These are phyloP conservation scores for Cicer judaicum DNA, from an alignment of 306 rosid genomes.

Conservation along the genomic window DNA sequence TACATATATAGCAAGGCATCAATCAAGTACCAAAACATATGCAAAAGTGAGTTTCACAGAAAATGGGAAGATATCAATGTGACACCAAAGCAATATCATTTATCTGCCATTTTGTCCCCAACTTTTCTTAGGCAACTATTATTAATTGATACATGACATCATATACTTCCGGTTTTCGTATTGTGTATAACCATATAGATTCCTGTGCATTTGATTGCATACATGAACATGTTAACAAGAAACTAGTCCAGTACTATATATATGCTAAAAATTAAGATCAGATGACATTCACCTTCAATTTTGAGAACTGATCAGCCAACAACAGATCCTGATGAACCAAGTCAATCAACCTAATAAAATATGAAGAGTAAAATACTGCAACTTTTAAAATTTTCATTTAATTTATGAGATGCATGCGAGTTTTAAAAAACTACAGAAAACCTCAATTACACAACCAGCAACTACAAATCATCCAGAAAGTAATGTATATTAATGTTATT, in stretches of 20 bases:
- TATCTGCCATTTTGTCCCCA: background rate
- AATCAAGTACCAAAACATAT: conserved; percentile 19
- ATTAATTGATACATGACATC: conserved; percentile 8
- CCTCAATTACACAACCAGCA: conserved; percentile 13
- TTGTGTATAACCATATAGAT: conserved; percentile 5
- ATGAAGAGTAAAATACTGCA: conserved; percentile 37
- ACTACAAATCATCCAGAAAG: conserved; percentile 13
- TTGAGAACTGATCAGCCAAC: conserved; percentile 87
- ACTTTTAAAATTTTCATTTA: conserved; percentile 29
- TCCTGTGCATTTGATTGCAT: conserved; percentile 28
- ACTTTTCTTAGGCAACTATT: conserved; percentile 10
- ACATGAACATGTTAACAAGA: conserved; percentile 24
- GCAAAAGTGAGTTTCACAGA: conserved; percentile 17
- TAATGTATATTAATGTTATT: background rate
- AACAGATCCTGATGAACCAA: conserved; percentile 83
- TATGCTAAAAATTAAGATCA: conserved; percentile 35
- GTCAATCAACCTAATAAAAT: conserved; percentile 78
- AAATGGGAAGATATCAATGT: conserved; percentile 1
- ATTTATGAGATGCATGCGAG: conserved; percentile 34
- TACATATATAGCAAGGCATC: conserved; percentile 36
- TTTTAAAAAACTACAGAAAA: conserved; percentile 38
- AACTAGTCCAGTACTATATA: conserved; percentile 25
- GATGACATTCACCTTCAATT: conserved; percentile 69
- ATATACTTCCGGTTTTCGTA: conserved; percentile 11
- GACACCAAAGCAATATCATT: conserved; percentile 32